phyloP scores from a whole-genome alignment of 352 stramenopile species.

The Pythium volutum region DNA sequence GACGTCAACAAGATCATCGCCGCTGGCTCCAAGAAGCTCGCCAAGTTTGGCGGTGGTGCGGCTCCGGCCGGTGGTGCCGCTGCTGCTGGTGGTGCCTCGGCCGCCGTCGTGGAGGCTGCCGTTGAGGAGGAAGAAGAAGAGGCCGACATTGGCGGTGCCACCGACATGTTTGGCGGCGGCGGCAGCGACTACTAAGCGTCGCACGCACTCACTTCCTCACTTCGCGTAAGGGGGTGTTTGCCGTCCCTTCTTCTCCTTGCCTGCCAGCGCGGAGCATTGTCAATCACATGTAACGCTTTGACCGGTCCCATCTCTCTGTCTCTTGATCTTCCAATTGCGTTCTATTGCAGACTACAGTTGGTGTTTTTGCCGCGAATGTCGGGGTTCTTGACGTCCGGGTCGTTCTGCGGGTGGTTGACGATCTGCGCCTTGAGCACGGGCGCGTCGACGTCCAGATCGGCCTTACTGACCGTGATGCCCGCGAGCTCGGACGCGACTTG shows the following conservation, averaged over 20 bases:
- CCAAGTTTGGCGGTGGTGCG: slow-evolving; percentile 69
- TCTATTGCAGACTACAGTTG: slow-evolving; percentile 58
- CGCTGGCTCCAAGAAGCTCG: slow-evolving; percentile 75
- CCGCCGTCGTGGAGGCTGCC: slow-evolving; percentile 54
- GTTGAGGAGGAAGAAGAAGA: slow-evolving; percentile 67
- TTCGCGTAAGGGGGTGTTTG: neutral
- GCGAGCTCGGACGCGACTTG: slow-evolving; percentile 84
- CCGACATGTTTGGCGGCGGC: slow-evolving; percentile 86
- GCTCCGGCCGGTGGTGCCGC: slow-evolving; percentile 48
- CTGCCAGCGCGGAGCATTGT: slow-evolving; percentile 24
- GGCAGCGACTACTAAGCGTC: slow-evolving; percentile 85
- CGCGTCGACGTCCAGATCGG: slow-evolving; percentile 81
- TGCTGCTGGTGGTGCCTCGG: slow-evolving; percentile 43
- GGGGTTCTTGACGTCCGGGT: slow-evolving; percentile 82
- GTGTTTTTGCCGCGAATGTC: slow-evolving; percentile 50
- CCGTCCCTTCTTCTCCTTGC: neutral
- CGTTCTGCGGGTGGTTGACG: slow-evolving; percentile 91
- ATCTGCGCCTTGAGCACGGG: slow-evolving; percentile 90
- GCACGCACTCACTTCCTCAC: no score
- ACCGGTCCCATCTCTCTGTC: slow-evolving; percentile 28
- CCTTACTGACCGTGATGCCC: slow-evolving; percentile 76
- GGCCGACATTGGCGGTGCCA: slow-evolving; percentile 80
- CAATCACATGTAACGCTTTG: slow-evolving; percentile 71
- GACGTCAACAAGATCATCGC: slow-evolving; percentile 81
- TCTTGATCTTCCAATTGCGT: neutral